phyloP scores from a whole-genome alignment of 257 asterid genomes.

The Plectranthus barbatus region DNA sequence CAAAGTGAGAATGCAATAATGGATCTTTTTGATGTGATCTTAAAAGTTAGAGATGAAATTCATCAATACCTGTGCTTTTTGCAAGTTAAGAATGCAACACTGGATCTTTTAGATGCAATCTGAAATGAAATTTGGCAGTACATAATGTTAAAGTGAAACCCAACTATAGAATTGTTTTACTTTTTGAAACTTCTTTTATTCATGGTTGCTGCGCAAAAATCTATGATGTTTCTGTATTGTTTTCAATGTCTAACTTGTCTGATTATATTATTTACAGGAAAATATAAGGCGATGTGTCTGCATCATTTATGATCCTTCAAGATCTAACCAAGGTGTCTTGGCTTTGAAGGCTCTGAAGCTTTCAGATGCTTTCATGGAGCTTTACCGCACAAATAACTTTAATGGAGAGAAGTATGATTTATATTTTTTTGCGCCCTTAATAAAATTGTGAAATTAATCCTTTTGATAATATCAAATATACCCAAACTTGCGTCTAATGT shows the following conservation, averaged over 20 bases:
- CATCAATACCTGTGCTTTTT: no score
- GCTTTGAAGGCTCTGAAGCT: conserved; percentile 96
- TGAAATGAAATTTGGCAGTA: no score
- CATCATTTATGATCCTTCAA: conserved; percentile 94
- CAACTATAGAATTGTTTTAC: no score
- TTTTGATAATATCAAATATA: not conserved
- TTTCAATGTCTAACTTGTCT: not conserved
- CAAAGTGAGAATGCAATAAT: no score
- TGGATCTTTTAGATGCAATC: no score
- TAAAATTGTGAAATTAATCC: not conserved
- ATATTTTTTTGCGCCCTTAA: not conserved
- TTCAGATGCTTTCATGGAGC: conserved; percentile 98
- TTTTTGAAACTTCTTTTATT: no score
- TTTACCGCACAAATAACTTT: conserved; percentile 70
- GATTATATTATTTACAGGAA: conserved; percentile 49
- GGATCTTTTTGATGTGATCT: no score
- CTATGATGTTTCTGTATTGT: not conserved
- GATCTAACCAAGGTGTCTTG: conserved; percentile 91
- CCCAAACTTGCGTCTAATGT: not conserved
- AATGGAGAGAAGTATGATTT: conserved; percentile 86
- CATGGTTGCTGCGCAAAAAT: not conserved
- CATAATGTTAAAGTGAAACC: no score
- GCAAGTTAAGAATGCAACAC: no score
- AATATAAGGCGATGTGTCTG: conserved; percentile 91
- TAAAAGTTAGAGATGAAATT: no score